Conservation (phyloP, 192 early-diverging fungal genomes). For the Jimgerdemannia flammicorona region DNA sequence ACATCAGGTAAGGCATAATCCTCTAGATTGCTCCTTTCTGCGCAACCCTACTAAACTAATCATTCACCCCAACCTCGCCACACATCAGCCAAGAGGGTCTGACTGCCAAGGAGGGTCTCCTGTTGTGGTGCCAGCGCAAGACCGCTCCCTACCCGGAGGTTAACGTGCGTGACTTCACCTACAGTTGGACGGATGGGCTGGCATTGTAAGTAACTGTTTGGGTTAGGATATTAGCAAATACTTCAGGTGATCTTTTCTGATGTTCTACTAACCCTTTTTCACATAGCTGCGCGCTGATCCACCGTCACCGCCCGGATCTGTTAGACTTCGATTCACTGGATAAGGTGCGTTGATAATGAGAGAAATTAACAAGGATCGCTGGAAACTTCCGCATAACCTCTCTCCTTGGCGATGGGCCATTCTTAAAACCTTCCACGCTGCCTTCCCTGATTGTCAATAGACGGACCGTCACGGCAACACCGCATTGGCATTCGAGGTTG, state of each 20-base stretch:
- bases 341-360: slow-evolving; percentile 40
- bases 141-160: slow-evolving; percentile 90
- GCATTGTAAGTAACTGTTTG: slow-evolving; percentile 64
- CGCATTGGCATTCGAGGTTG: slow-evolving; percentile 93
- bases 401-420: neutral
- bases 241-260: neutral
- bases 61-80: neutral
- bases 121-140: slow-evolving; percentile 96
- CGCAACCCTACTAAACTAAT: neutral
- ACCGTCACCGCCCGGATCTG: slow-evolving; percentile 94
- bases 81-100: slow-evolving; percentile 80
- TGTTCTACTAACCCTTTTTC: neutral
- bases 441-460: slow-evolving; percentile 10
- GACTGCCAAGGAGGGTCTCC: slow-evolving; percentile 93
- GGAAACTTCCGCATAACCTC: neutral
- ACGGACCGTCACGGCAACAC: slow-evolving; percentile 80
- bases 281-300: slow-evolving; percentile 86
- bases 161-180: slow-evolving; percentile 86
- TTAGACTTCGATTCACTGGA: slow-evolving; percentile 86
- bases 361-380: neutral
- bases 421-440: neutral
- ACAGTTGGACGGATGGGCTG: slow-evolving; percentile 91
- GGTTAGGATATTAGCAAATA: slow-evolving; percentile 6
- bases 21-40: neutral
- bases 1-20: slow-evolving; percentile 61